Evolutionary conservation across 2,329 filamentous ascomycete species (phyloP).

Genomic region (Ophiostoma piceae): DNA sequence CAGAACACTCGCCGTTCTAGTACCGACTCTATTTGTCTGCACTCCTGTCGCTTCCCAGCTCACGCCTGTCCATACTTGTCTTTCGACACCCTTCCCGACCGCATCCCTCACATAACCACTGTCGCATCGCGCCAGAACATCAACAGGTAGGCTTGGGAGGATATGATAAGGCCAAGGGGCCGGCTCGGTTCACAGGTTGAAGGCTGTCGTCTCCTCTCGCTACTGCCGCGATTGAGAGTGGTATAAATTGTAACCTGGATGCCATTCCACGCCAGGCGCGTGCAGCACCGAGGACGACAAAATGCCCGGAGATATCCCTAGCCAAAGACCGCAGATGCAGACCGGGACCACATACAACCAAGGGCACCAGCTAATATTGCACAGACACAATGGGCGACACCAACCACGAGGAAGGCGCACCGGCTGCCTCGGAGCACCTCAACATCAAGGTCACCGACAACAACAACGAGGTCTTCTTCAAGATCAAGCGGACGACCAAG

Average conservation of each 20-base stretch:
- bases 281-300: not conserved
- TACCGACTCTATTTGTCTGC: not conserved
- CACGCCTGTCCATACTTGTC: not conserved
- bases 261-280: not conserved
- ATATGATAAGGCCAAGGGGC: not conserved
- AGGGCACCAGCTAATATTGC: not conserved
- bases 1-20: not conserved
- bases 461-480: slow-evolving; percentile 99
- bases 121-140: slow-evolving; percentile 15
- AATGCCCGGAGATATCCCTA: not conserved
- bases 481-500: slow-evolving; percentile 95
- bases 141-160: not conserved
- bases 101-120: not conserved
- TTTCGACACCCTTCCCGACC: not conserved
- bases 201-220: not conserved
- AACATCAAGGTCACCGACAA: slow-evolving; percentile 99
- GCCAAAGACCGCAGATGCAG: not conserved
- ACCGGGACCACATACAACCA: not conserved
- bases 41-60: not conserved
- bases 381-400: slow-evolving; percentile 32
- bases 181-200: not conserved
- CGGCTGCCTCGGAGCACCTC: slow-evolving; percentile 61
- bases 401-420: slow-evolving; percentile 38
- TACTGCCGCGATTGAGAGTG: not conserved
- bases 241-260: not conserved